phyloP scores from a whole-genome alignment of 1,284 basidiomycete genomes.

The Xerocomus minutiporus region DNA sequence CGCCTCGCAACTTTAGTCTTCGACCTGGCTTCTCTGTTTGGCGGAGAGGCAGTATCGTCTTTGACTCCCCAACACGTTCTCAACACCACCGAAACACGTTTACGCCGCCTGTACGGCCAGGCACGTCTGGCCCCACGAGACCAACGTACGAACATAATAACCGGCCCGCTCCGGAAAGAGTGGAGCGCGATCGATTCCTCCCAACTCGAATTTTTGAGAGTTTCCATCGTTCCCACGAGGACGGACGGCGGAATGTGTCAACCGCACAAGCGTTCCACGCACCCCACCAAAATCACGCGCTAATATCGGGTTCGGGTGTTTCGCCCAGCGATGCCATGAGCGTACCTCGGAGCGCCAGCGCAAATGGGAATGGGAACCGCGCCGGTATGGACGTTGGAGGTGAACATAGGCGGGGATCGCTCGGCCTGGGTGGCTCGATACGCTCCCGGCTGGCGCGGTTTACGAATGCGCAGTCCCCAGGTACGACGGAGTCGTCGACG shows the following conservation, averaged over 20 bases:
- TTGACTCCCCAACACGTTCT: constrained; percentile 11
- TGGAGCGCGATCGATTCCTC: constrained; percentile 25
- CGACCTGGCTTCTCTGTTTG: constrained; percentile 17
- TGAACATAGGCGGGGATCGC: constrained; percentile 16
- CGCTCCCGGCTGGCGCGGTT: constrained; percentile 27
- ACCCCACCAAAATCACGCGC: constrained; percentile 5
- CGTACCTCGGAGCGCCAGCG: constrained; percentile 9
- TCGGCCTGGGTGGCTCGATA: constrained; percentile 21
- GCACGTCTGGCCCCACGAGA: constrained; percentile 11
- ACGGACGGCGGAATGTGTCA: constrained; percentile 18
- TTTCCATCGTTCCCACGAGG: constrained; percentile 24
- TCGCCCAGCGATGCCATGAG: not conserved
- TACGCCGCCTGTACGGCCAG: constrained; percentile 8
- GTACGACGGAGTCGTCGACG: constrained; percentile 4
- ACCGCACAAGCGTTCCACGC: constrained; percentile 9
- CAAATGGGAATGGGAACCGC: constrained; percentile 10
- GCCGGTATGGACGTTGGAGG: constrained; percentile 8
- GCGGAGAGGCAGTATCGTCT: constrained; percentile 11
- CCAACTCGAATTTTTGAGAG: constrained; percentile 23
- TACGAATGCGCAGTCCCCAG: constrained; percentile 17
- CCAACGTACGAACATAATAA: constrained; percentile 15
- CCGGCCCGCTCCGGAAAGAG: constrained; percentile 15
- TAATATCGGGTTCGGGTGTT: constrained; percentile 1
- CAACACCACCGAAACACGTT: constrained; percentile 17
- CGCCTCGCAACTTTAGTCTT: constrained; percentile 16